Evolutionary conservation across 306 rosid genomes (phyloP), one percentile per base, ranked within the genome.

Genomic region (Fagus sylvatica): DNA sequence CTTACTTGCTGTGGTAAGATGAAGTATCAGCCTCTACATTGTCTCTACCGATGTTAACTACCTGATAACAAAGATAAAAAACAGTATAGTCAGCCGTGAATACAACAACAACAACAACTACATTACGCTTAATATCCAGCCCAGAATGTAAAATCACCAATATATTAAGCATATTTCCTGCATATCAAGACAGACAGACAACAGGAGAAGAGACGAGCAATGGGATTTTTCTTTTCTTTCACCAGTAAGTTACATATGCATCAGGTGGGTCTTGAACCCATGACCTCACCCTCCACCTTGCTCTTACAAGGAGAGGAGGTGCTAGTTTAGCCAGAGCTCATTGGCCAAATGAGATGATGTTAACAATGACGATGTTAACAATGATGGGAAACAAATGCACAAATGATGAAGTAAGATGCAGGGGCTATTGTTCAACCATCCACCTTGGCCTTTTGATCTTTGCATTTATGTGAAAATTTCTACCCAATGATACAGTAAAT

Each of bases 1-100:
- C 92, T 76, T 87, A 91, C 98, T 86, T 92, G 97, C 93, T 74
- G 82, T 95, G 98, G 84, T 95, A 95, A 13, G 99, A 93, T 22
- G 97, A 86, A 72, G 97, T 89, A 82, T 84, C 91, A 68, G 84
- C 89, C 74, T 88, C 99, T 59, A 75, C 76, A 82, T 83, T 80
- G 40, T 88, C 87, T 82, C 83, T 87, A 42, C 72, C 74, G 73
- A 93, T 82, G 82, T 86, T 80, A 36, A 88, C 84, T 42, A 77
- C 94, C 98, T 94, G 90, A 61, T 62, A 85, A 56, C 48, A 72
- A 74, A 59, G 70, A 59, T 33, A 49, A 65, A 40, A 56, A 41
- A 43, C 13, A 46, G 32, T 33, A 57, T 66, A 68, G 78, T 72
- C 40, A 78, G 78, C 39, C 56, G 53, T 48, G 62, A 70, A 53